Base-by-base conservation (phyloP, 768 basidiomycete species). In the Hydnum rufescens region DNA sequence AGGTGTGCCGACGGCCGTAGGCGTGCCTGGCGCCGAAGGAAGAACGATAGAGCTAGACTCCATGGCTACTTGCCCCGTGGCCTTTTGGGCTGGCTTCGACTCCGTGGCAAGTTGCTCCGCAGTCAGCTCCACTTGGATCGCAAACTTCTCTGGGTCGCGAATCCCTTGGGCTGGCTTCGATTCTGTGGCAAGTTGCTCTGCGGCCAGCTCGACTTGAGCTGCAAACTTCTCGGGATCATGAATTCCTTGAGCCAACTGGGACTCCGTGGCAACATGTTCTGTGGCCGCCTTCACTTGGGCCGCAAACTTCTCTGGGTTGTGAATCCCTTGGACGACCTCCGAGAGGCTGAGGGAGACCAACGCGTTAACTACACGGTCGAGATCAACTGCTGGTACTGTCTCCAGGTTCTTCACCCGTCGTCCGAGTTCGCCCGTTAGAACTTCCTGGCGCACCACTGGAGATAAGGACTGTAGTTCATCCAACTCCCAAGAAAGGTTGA, bases 31-130 rank as follows among this genome's bases (percentile, higher is more conserved):
- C 53, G 76, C 76, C 54, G 84, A 71, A 1, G 85, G 87, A 8
- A 88, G 75, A 1, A 86, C 86, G 0, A 86, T 88, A 4, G 81
- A 83, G n/a, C n/a, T n/a, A n/a, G n/a, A n/a, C n/a, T n/a, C n/a
- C n/a, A n/a, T 0, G 86, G 86, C 56, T 87, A 85, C 60, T 89
- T 39, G 13, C 36, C 36, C 13, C 13, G 36, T 39, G 1, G 13
- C 13, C 22, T 13, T 13, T 39, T 13, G 22, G 13, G 13, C 86
- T 0, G 86, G 86, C n/a, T 85, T 85, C 48, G 82, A 84, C 2
- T 85, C 86, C 19, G 55, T 44, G n/a, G 53, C 44, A 8, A 47
- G 26, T 39, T 8, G 8, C 19, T 8, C 8, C 8, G 34, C 34
- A 39, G 34, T 8, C 8, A 39, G 34, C 34, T 19, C 34, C 8